phyloP scores from a whole-genome alignment of 2,329 filamentous ascomycete species.

The Rhinocladiella similis region DNA sequence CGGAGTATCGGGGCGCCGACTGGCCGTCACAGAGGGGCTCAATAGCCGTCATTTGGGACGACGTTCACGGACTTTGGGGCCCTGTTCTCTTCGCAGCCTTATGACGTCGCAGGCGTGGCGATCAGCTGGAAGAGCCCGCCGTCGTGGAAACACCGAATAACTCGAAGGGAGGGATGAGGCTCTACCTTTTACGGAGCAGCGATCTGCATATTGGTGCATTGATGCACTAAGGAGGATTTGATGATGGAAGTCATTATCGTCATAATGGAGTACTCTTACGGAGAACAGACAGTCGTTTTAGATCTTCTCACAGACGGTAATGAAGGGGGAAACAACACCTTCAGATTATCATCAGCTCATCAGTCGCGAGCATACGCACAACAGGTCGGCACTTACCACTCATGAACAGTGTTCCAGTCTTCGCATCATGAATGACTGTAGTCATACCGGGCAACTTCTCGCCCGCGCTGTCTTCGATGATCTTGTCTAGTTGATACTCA shows the following conservation, averaged over 20 bases:
- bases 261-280: no score
- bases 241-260: no score
- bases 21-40: background rate
- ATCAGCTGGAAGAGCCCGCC: background rate
- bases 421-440: conserved; percentile 35
- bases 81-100: background rate
- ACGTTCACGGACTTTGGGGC: no score
- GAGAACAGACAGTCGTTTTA: background rate
- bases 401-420: conserved; percentile 35
- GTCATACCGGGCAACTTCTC: conserved; percentile 28
- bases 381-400: conserved; percentile 22
- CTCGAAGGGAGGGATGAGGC: no score
- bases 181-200: no score
- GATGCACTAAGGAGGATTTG: no score
- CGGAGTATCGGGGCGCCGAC: conserved; percentile 1
- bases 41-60: no score
- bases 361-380: no score
- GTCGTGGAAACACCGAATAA: no score
- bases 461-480: conserved; percentile 38
- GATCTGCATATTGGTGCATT: no score
- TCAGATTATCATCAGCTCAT: no score
- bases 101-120: conserved; percentile 1
- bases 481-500: conserved; percentile 32
- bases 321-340: conserved; percentile 24
- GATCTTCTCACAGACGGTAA: conserved; percentile 26